phyloP scores from a whole-genome alignment of 768 basidiomycete genomes.

The Collybiopsis luxurians region DNA sequence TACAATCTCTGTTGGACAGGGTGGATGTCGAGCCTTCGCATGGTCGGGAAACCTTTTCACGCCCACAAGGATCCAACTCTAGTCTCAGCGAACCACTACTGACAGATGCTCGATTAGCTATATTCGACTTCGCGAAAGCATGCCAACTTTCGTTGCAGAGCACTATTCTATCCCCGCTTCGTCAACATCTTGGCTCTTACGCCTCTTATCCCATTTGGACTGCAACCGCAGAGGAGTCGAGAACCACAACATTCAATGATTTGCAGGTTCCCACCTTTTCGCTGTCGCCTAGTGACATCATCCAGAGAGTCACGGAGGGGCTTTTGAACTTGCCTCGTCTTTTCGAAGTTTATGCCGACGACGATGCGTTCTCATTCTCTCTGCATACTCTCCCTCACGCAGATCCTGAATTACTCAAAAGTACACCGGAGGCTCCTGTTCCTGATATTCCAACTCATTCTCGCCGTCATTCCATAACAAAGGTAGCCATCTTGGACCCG shows the following conservation, averaged over 20 bases:
- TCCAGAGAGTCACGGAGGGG: slow-evolving; percentile 91
- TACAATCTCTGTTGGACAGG: slow-evolving; percentile 58
- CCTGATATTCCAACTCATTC: slow-evolving; percentile 33
- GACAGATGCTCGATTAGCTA: slow-evolving; percentile 47
- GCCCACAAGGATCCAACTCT: slow-evolving; percentile 21
- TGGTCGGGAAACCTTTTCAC: slow-evolving; percentile 22
- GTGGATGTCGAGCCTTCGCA: slow-evolving; percentile 41
- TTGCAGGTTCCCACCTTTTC: slow-evolving; percentile 89
- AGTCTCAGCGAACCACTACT: slow-evolving; percentile 43
- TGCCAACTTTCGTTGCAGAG: slow-evolving; percentile 79
- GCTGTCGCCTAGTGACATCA: slow-evolving; percentile 82
- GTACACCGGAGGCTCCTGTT: slow-evolving; percentile 37
- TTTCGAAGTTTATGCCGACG: slow-evolving; percentile 92
- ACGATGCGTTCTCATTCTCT: slow-evolving; percentile 88
- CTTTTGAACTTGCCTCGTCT: slow-evolving; percentile 88
- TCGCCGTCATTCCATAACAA: slow-evolving; percentile 38
- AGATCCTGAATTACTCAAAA: slow-evolving; percentile 51
- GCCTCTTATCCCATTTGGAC: slow-evolving; percentile 68
- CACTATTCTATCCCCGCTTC: slow-evolving; percentile 82
- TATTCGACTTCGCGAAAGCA: slow-evolving; percentile 63
- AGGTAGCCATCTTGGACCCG: slow-evolving; percentile 45
- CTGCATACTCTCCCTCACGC: slow-evolving; percentile 77
- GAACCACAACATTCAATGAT: slow-evolving; percentile 44
- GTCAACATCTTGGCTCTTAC: slow-evolving; percentile 70
- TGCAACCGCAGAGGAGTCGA: slow-evolving; percentile 44